Evolutionary conservation across 495 filamentous ascomycete genomes (phyloP), one percentile per base, ranked within the genome.

Genomic region (Trypethelium eluteriae): DNA sequence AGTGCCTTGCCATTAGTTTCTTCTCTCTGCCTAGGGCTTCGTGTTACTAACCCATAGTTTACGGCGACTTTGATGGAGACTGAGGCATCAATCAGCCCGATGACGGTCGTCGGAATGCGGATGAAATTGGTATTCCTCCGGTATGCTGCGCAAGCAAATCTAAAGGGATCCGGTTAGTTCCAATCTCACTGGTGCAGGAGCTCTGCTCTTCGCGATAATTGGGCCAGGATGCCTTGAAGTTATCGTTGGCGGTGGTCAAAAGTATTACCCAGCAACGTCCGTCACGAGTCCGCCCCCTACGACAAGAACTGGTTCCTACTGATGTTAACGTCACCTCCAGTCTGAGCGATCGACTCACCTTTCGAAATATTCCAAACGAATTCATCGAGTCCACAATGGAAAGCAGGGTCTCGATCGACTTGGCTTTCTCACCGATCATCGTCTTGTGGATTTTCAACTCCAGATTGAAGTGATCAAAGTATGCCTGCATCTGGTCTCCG

Each of bases 51-150:
- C 53, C 53, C 82, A 64, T 88, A 83, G 74, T 89, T 88, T 64
- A 89, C 85, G 35, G 83, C 85, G 14, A 86, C 82, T 68, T 86
- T 87, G 73, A 88, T 87, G 46, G 80, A 83, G 53, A 88, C 85
- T 2, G 82, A 85, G 3, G 86, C 86, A 71, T 88, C 86, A 65
- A 88, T 88, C 64, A 88, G 74, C 38, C 86, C 85, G 71, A 88
- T 86, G 65, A 87, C 80, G 0, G 86, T 88, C 4, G 86, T 88
- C 5, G 86, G 86, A 41, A 88, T 75, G 39, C 81, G 79, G 56
- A 79, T 78, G 72, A 67, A 78, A 70, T 77, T 76, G 36, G 76
- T 77, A 66, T 73, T 79, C 34, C 76, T 64, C 7, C 72, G 76
- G 71, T 73, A 82, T 36, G 71, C 73, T 67, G 70, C 80, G 68